Percentiles rank a stretch among this genome's conserved stretches.
phyloP scores from a whole-genome alignment of 148 eudicot species.

The Spergularia marina region DNA sequence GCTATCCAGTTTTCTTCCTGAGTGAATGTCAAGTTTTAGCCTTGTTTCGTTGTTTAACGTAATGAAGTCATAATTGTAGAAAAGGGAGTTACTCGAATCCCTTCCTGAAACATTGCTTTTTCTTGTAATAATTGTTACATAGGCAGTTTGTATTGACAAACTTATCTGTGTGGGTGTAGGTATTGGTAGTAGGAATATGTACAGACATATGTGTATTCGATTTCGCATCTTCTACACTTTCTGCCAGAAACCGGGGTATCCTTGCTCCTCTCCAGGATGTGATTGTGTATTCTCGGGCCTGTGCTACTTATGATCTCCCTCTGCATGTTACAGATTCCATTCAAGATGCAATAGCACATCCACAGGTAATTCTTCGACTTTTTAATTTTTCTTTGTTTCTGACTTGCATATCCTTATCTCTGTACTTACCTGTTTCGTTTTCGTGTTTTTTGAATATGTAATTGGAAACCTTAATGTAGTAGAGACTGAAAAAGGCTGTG shows the following conservation, averaged over 20 bases:
- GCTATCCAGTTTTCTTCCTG: neutral
- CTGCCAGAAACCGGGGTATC: constrained; percentile 83
- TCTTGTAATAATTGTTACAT: neutral
- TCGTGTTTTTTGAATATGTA: neutral
- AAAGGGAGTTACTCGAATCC: too few relatives aligned
- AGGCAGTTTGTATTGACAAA: neutral
- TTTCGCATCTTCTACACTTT: constrained; percentile 71
- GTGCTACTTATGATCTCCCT: constrained; percentile 93
- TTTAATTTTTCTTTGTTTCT: too few relatives aligned
- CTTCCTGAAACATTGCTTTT: neutral
- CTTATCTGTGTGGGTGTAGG: constrained; percentile 38
- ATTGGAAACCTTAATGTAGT: too few relatives aligned
- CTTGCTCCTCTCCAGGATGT: constrained; percentile 78
- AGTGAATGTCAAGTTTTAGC: neutral
- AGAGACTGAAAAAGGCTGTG: neutral
- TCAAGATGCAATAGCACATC: constrained; percentile 65
- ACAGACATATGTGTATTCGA: constrained; percentile 92
- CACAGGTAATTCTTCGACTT: constrained; percentile 54
- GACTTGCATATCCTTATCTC: neutral
- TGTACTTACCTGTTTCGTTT: neutral
- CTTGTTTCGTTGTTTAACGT: neutral
- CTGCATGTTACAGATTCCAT: constrained; percentile 51
- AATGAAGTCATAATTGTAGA: neutral
- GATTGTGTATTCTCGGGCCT: constrained; percentile 73
- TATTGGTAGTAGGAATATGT: constrained; percentile 90